phyloP scores from a whole-genome alignment of 768 basidiomycete genomes.

The Leccinum obscurum region DNA sequence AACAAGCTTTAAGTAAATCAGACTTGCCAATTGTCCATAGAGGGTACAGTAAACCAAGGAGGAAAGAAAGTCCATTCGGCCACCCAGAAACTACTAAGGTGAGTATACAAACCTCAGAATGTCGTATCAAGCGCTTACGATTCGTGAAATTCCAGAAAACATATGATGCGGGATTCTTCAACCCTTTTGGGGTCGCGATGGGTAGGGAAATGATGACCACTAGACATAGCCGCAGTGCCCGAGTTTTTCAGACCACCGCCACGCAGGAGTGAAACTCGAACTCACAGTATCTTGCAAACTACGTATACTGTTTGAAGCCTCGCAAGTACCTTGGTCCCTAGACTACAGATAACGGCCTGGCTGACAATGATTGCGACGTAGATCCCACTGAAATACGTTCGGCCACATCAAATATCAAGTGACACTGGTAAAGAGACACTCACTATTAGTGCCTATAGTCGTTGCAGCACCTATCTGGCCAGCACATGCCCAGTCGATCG shows the following conservation, averaged over 20 bases:
- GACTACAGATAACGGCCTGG: constrained; percentile 62
- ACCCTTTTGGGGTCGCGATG: constrained; percentile 56
- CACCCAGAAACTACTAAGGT: constrained; percentile 36
- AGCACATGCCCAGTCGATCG: constrained; percentile 65
- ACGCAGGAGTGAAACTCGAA: background rate
- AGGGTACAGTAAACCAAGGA: constrained; percentile 46
- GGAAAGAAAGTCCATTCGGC: constrained; percentile 46
- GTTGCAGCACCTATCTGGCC: constrained; percentile 64
- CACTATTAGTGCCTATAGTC: constrained; percentile 55
- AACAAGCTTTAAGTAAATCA: constrained; percentile 27
- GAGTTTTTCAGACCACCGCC: background rate
- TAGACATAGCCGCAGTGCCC: constrained; percentile 17
- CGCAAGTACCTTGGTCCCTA: constrained; percentile 63
- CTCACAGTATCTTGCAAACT: constrained; percentile 39
- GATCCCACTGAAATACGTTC: constrained; percentile 49
- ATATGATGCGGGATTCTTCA: constrained; percentile 57
- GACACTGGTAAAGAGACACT: constrained; percentile 26
- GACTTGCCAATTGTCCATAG: constrained; percentile 44
- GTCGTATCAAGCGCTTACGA: constrained; percentile 32
- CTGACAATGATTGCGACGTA: constrained; percentile 58
- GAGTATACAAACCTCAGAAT: background rate
- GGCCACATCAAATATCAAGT: constrained; percentile 38
- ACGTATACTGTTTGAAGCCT: constrained; percentile 59
- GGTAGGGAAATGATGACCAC: constrained; percentile 56
- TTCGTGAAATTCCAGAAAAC: constrained; percentile 64